Conservation (phyloP, 768 basidiomycete species). For the Coprinellus micaceus region DNA sequence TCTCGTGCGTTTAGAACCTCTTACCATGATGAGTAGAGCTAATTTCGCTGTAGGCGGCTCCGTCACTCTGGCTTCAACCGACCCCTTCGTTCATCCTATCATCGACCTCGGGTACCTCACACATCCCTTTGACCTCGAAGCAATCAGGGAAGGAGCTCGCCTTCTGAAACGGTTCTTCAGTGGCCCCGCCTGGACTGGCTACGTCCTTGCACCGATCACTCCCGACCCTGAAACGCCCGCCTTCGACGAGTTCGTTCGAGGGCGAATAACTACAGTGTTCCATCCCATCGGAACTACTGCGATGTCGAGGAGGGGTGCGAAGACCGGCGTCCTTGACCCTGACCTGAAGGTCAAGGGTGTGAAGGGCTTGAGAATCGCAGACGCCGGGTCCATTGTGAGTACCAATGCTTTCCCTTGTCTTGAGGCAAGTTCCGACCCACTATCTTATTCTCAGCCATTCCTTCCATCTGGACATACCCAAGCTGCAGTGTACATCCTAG, state of each 20-base stretch:
- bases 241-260: background rate
- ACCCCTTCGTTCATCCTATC: slow-evolving; percentile 23
- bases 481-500: slow-evolving; percentile 2
- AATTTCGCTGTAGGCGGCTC: slow-evolving; percentile 14
- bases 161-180: slow-evolving; percentile 11
- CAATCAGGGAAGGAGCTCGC: slow-evolving; percentile 9
- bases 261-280: background rate
- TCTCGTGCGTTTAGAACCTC: slow-evolving; percentile 23
- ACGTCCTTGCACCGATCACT: background rate
- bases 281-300: slow-evolving; percentile 19
- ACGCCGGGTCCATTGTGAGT: background rate
- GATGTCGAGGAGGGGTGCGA: slow-evolving; percentile 19
- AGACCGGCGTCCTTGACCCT: slow-evolving; percentile 24
- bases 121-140: slow-evolving; percentile 8
- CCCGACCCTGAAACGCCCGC: background rate
- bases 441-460: background rate
- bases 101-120: slow-evolving; percentile 17
- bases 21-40: background rate
- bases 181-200: slow-evolving; percentile 7
- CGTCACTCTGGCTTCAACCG: slow-evolving; percentile 16
- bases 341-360: slow-evolving; percentile 25
- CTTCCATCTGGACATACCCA: slow-evolving; percentile 3
- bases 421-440: too few species aligned
- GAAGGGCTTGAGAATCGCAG: slow-evolving; percentile 2
- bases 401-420: background rate